Conservation (phyloP, 116 monocot genomes). For the Trichopus zeylanicus region DNA sequence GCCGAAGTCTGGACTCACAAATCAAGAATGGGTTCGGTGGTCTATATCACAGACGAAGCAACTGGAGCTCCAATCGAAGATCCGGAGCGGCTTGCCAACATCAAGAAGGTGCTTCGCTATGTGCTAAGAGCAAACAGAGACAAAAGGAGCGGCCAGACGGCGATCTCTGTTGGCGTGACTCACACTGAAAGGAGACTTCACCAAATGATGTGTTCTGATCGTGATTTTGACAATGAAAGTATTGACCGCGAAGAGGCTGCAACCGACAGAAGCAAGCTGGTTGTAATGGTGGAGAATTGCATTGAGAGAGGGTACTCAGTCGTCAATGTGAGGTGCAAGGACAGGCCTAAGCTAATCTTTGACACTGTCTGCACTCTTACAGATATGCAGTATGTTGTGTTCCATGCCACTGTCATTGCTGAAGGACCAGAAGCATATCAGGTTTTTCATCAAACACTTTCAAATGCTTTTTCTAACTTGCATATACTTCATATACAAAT, state of each 20-base stretch:
- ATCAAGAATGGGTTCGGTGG: conserved; percentile 68
- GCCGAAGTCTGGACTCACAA: conserved; percentile 89
- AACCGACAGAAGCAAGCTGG: neutral
- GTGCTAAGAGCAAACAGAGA: conserved; percentile 48
- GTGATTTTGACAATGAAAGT: conserved; percentile 30
- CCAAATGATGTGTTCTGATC: conserved; percentile 78
- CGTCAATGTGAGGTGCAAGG: conserved; percentile 53
- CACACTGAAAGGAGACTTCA: conserved; percentile 78
- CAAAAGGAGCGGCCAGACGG: conserved; percentile 34
- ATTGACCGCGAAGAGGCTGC: neutral
- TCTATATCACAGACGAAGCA: conserved; percentile 60
- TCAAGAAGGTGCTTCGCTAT: conserved; percentile 55
- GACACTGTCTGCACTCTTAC: conserved; percentile 83
- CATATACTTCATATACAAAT: neutral
- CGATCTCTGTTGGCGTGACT: conserved; percentile 25
- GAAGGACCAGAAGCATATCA: conserved; percentile 78
- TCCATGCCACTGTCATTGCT: conserved; percentile 67
- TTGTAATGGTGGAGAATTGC: conserved; percentile 60
- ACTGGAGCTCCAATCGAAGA: conserved; percentile 45
- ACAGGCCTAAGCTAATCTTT: conserved; percentile 72
- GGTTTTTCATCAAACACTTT: conserved; percentile 17
- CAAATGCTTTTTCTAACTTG: neutral
- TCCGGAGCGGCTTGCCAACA: conserved; percentile 30
- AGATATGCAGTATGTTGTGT: conserved; percentile 91
- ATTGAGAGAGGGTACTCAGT: conserved; percentile 61